Percentiles rank a stretch among this genome's conserved stretches.
phyloP scores from a whole-genome alignment of 202 grass and related monocot genomes.

The Setaria viridis region DNA sequence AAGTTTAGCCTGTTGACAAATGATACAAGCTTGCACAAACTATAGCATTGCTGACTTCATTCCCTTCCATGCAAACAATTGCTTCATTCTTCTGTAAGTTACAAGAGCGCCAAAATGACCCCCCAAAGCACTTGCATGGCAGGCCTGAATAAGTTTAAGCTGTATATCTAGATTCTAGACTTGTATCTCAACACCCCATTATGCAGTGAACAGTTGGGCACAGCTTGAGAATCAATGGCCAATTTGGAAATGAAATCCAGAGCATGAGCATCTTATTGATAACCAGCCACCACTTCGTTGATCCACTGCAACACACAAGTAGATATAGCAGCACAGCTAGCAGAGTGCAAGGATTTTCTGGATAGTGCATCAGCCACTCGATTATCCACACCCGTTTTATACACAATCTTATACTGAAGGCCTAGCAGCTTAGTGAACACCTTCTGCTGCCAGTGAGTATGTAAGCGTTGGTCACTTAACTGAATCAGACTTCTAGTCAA shows the following conservation, averaged over 20 bases:
- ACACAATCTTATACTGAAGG: no score
- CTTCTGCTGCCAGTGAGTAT: no score
- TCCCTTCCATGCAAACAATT: neutral
- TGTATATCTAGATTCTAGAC: neutral
- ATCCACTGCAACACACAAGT: no score
- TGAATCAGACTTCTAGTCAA: no score
- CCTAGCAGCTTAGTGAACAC: no score
- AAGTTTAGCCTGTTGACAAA: neutral
- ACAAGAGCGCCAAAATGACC: neutral
- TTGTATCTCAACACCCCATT: neutral
- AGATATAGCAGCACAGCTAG: no score
- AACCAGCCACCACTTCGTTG: fast-evolving
- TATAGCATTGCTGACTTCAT: neutral
- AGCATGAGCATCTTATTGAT: no score
- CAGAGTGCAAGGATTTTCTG: no score
- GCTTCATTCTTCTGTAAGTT: neutral
- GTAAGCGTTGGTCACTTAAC: no score
- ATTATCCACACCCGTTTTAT: no score
- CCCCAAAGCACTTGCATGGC: neutral
- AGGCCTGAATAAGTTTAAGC: neutral
- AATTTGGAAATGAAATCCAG: neutral
- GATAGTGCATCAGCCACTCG: no score
- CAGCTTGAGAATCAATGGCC: neutral
- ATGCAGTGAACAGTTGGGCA: neutral
- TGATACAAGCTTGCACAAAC: neutral